Conservation (phyloP, 1,139 yeast species). For the Eremothecium sinecaudum region DNA sequence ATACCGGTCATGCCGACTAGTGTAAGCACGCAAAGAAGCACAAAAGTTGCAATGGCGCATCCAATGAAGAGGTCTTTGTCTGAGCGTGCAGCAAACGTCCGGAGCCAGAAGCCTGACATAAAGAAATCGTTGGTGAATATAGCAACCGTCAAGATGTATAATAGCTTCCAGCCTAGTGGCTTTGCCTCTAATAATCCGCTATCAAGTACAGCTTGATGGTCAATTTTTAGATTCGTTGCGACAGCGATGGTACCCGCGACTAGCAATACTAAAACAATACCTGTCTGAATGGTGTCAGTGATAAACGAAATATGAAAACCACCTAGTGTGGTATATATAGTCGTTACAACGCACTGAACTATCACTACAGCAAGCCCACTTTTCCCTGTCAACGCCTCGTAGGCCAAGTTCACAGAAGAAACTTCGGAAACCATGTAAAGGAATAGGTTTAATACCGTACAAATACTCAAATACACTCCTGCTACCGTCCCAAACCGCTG, state of each 20-base stretch:
- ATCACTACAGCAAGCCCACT: constrained; percentile 75
- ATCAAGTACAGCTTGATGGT: constrained; percentile 49
- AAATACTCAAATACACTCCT: constrained; percentile 65
- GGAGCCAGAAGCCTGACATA: constrained; percentile 86
- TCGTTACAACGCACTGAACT: constrained; percentile 79
- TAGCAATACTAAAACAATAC: constrained; percentile 54
- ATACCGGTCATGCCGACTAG: constrained; percentile 78
- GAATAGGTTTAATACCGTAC: constrained; percentile 79
- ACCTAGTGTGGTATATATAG: constrained; percentile 80
- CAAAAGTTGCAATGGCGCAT: constrained; percentile 61
- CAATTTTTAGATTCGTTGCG: constrained; percentile 70
- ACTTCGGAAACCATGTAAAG: constrained; percentile 84
- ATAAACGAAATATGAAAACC: constrained; percentile 84
- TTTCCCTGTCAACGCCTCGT: constrained; percentile 68
- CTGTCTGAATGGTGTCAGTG: constrained; percentile 85
- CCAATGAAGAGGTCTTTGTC: constrained; percentile 71
- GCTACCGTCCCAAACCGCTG: constrained; percentile 66
- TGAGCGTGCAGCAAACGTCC: constrained; percentile 82
- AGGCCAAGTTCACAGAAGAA: constrained; percentile 67
- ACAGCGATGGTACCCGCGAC: constrained; percentile 70
- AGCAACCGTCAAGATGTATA: constrained; percentile 77
- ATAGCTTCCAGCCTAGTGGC: constrained; percentile 78
- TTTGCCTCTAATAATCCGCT: constrained; percentile 58
- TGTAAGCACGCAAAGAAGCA: constrained; percentile 53
- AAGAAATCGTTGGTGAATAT: constrained; percentile 85